Evolutionary conservation across 164 flowering plant genomes (phyloP).

Genomic region (Hamamelis virginiana): DNA sequence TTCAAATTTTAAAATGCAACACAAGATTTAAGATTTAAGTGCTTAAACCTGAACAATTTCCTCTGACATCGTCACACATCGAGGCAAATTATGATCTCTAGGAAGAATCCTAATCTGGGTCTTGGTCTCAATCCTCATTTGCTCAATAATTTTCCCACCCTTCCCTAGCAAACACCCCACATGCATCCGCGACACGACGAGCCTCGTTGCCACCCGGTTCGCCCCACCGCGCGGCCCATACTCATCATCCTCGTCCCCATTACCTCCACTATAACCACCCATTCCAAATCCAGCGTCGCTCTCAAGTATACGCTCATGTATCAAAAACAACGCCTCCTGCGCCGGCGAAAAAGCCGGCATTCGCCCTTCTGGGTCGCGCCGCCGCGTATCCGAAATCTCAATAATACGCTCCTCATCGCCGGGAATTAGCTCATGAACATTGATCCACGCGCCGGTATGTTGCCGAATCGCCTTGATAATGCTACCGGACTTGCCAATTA

Average conservation of each 20-base stretch:
- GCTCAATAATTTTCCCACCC: constrained; percentile 98
- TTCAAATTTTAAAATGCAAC: constrained; percentile 3
- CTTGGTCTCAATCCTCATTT: constrained; percentile 93
- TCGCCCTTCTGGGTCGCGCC: constrained; percentile 83
- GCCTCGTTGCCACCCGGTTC: constrained; percentile 66
- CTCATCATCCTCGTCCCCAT: constrained; percentile 46
- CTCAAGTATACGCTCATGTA: constrained; percentile 91
- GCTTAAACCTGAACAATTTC: constrained; percentile 91
- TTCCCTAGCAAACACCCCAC: constrained; percentile 95
- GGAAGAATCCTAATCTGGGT: constrained; percentile 96
- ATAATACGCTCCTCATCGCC: constrained; percentile 95
- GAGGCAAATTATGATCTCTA: constrained; percentile 80
- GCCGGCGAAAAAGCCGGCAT: constrained; percentile 80
- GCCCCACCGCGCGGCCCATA: constrained; percentile 37
- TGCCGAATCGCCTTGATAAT: constrained; percentile 84
- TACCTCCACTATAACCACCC: constrained; percentile 24
- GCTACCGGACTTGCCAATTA: constrained; percentile 90
- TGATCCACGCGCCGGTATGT: constrained; percentile 97
- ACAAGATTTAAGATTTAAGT: background rate
- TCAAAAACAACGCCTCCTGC: constrained; percentile 80
- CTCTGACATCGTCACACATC: constrained; percentile 77
- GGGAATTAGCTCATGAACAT: constrained; percentile 72
- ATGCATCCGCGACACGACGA: constrained; percentile 84
- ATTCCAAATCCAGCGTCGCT: constrained; percentile 45
- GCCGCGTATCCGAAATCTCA: constrained; percentile 80